Evolutionary conservation across 2,329 filamentous ascomycete genomes (phyloP).

Genomic region (Aspergillus sp.): DNA sequence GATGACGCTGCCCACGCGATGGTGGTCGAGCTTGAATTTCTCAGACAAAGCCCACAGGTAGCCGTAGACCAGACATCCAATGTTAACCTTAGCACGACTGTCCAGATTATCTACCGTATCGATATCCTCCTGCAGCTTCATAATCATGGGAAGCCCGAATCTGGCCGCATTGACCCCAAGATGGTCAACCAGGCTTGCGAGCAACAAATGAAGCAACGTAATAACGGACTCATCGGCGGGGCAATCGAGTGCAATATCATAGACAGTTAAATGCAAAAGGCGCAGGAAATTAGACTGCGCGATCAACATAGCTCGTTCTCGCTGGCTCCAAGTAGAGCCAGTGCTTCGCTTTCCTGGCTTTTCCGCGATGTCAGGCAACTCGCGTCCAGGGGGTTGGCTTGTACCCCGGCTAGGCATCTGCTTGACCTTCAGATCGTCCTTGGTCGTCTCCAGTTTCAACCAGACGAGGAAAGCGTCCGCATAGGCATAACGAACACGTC

Average conservation of each 20-base stretch:
- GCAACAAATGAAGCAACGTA: conserved; percentile 71
- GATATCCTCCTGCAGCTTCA: conserved; percentile 83
- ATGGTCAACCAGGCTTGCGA: conserved; percentile 69
- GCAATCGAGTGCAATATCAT: conserved; percentile 77
- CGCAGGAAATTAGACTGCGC: conserved; percentile 70
- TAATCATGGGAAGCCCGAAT: conserved; percentile 81
- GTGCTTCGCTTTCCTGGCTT: conserved; percentile 60
- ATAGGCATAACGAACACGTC: conserved; percentile 78
- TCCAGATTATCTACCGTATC: conserved; percentile 25
- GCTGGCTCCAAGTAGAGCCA: conserved; percentile 60
- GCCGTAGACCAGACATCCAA: conserved; percentile 81
- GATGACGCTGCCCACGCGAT: conserved; percentile 67
- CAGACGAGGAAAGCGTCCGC: conserved; percentile 79
- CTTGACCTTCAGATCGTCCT: conserved; percentile 63
- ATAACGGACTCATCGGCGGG: conserved; percentile 72
- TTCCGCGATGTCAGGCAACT: conserved; percentile 35
- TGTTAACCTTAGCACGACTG: conserved; percentile 69
- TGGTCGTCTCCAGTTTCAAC: conserved; percentile 75
- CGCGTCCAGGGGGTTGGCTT: conserved; percentile 44
- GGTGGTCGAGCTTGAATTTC: conserved; percentile 71
- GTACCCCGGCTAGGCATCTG: conserved; percentile 49
- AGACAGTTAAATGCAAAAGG: conserved; percentile 80
- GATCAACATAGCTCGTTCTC: conserved; percentile 56
- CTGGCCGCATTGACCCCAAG: conserved; percentile 79
- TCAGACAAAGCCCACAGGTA: conserved; percentile 81